Percentiles rank a stretch among this genome's conserved stretches.
These are phyloP conservation scores for Byssochlamys sp. DNA, from an alignment of 2,329 filamentous ascomycete species.

Conservation along the genomic window DNA sequence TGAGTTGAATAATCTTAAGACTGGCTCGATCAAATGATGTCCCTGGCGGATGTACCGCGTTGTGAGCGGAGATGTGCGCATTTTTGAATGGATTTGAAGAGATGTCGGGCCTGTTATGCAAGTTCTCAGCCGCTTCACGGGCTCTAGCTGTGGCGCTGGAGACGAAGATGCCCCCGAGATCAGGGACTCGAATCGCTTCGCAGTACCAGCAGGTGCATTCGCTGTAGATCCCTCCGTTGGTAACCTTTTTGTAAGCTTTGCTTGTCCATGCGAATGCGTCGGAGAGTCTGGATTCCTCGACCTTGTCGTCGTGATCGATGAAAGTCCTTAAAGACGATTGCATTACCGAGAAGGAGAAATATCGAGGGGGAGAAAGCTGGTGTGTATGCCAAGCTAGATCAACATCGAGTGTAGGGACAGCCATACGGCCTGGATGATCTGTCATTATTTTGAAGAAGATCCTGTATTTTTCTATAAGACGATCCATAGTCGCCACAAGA, in stretches of 20 bases:
- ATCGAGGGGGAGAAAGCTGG: constrained; percentile 56
- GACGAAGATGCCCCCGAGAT: constrained; percentile 37
- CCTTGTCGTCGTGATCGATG: constrained; percentile 76
- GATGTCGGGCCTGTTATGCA: constrained; percentile 31
- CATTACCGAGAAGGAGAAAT: constrained; percentile 49
- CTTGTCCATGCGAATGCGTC: constrained; percentile 63
- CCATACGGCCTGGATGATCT: constrained; percentile 23
- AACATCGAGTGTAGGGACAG: constrained; percentile 29
- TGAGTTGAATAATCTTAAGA: constrained; percentile 34
- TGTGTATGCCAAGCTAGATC: constrained; percentile 56
- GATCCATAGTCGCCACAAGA: constrained; percentile 52
- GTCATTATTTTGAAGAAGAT: constrained; percentile 38
- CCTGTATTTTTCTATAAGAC: constrained; percentile 49
- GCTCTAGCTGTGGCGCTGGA: constrained; percentile 43
- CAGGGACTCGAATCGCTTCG: constrained; percentile 55
- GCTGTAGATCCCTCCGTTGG: constrained; percentile 56
- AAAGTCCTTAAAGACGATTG: constrained; percentile 43
- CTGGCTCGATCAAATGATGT: constrained; percentile 14
- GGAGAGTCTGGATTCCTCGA: constrained; percentile 57
- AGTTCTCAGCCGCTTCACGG: constrained; percentile 40
- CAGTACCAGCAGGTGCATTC: constrained; percentile 81
- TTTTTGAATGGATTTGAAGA: constrained; percentile 46
- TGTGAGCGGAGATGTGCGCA: constrained; percentile 66
- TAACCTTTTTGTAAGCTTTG: constrained; percentile 57
- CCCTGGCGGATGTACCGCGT: constrained; percentile 43